Evolutionary conservation across 441 rosid species (phyloP), one percentile per base, ranked within the genome.

Genomic region (Isatis lusitanica): DNA sequence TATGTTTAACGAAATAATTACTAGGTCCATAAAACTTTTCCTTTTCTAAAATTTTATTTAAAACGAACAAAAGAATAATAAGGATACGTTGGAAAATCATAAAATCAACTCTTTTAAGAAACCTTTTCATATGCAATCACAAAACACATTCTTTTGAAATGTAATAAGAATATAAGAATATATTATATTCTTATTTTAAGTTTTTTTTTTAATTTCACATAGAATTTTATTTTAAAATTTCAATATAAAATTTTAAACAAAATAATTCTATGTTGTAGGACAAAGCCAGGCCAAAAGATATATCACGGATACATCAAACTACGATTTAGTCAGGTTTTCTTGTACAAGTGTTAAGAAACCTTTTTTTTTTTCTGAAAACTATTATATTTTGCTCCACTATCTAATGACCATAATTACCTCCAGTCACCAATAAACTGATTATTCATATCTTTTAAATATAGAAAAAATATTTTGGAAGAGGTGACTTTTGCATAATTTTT

Each of bases 401-500:
- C 17, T 31, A 53, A 12, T 81, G 55, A 70, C 56, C 36, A 28
- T 38, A 58, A 15, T 55, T 18, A 66, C 36, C 13, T 8, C 55
- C 16, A 42, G 44, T 63, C 56, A 43, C 47, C 63, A 26, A 13
- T 31, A 58, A 7, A 50, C 1, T 40, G 7, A 48, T 38, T 74
- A 46, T 47, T 15, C 10, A 1, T 38, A 28, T 55, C 24, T 52
- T 50, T 16, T 26, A 48, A 39, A 39, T 21, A 44, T 57, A 42
- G 2, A 17, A 10, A 4, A 26, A n/a, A 8, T 56, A 38, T 38
- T 6, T 66, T 18, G 7, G 26, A 67, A 67, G 55, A 59, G 56
- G 55, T 66, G 60, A 38, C 61, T 10, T 40, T 30, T 33, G 74
- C 78, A 74, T 42, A 39, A 53, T n/a, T 51, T 67, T 67, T 67